A percentile compares a stretch with the other conserved stretches of the same genome.
These are phyloP conservation scores for Aspergillus nanangensis DNA, from an alignment of 495 filamentous ascomycete genomes.

Conservation along the genomic window DNA sequence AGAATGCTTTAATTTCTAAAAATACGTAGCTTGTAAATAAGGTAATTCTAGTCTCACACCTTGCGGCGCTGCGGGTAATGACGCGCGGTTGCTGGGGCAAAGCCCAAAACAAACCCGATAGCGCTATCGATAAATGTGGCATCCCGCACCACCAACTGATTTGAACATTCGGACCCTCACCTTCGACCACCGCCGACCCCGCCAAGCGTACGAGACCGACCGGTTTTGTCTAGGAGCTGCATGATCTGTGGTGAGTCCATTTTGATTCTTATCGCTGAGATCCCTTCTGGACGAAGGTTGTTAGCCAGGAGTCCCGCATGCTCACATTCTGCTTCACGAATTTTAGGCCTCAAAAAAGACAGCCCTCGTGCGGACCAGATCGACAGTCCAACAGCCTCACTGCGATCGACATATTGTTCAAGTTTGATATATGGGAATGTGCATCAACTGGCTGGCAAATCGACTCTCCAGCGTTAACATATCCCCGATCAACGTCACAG, in stretches of 20 bases:
- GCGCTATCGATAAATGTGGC: slow-evolving; percentile 20
- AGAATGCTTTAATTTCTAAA: no score
- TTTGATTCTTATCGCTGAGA: no score
- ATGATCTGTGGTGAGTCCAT: slow-evolving; percentile 8
- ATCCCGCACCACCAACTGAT: slow-evolving; percentile 8
- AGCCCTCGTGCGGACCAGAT: no score
- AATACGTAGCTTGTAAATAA: no score
- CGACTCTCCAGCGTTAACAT: background rate
- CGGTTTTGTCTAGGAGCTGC: background rate
- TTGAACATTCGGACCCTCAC: slow-evolving; percentile 14
- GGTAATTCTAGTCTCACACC: no score
- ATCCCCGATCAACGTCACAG: background rate
- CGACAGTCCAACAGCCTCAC: no score
- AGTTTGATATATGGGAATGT: background rate
- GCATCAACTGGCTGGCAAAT: background rate
- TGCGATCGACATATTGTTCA: no score
- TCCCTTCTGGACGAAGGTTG: no score
- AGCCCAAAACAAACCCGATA: slow-evolving; percentile 10
- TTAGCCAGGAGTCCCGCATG: no score
- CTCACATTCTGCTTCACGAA: no score
- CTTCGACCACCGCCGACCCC: slow-evolving; percentile 11
- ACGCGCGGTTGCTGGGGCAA: slow-evolving; percentile 15
- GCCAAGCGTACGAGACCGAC: background rate
- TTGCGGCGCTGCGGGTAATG: no score
- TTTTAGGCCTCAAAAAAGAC: no score